phyloP scores from a whole-genome alignment of 2,329 filamentous ascomycete genomes.

The Exophiala mesophila region DNA sequence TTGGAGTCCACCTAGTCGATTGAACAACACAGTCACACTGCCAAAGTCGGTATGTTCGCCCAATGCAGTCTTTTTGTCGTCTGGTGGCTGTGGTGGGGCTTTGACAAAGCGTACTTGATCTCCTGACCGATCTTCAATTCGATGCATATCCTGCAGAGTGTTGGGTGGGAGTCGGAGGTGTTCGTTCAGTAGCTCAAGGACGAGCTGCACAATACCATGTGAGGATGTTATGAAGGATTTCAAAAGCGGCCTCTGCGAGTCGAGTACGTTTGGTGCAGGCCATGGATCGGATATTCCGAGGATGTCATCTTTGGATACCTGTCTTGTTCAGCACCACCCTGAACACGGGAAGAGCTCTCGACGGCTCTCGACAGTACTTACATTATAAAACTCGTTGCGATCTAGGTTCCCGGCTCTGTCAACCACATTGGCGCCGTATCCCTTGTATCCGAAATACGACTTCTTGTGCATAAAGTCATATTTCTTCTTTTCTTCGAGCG shows the following conservation, averaged over 20 bases:
- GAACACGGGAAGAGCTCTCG: slow-evolving; percentile 9
- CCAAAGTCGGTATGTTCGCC: slow-evolving; percentile 56
- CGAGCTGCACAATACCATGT: slow-evolving; percentile 42
- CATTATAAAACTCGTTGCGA: slow-evolving; percentile 53
- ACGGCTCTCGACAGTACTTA: slow-evolving; percentile 26
- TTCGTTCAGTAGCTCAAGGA: slow-evolving; percentile 43
- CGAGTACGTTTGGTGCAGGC: slow-evolving; percentile 41
- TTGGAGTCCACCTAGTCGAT: slow-evolving; percentile 52
- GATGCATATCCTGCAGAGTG: slow-evolving; percentile 45
- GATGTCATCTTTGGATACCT: slow-evolving; percentile 52
- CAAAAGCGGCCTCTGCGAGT: slow-evolving; percentile 34
- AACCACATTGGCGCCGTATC: slow-evolving; percentile 43
- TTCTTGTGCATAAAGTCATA: slow-evolving; percentile 50
- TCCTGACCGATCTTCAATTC: slow-evolving; percentile 39
- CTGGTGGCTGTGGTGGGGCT: slow-evolving; percentile 43
- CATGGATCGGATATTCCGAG: slow-evolving; percentile 36
- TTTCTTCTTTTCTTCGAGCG: slow-evolving; percentile 48
- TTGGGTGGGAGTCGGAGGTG: slow-evolving; percentile 40
- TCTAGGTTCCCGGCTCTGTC: slow-evolving; percentile 48
- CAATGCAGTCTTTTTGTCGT: slow-evolving; percentile 41
- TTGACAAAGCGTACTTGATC: slow-evolving; percentile 53
- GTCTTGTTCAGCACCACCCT: slow-evolving; percentile 1
- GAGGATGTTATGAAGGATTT: slow-evolving; percentile 42
- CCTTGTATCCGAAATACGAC: slow-evolving; percentile 53
- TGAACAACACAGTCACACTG: slow-evolving; percentile 53